Evolutionary conservation across 2,329 filamentous ascomycete species (phyloP).

Genomic region (Colletotrichum cuscutae): DNA sequence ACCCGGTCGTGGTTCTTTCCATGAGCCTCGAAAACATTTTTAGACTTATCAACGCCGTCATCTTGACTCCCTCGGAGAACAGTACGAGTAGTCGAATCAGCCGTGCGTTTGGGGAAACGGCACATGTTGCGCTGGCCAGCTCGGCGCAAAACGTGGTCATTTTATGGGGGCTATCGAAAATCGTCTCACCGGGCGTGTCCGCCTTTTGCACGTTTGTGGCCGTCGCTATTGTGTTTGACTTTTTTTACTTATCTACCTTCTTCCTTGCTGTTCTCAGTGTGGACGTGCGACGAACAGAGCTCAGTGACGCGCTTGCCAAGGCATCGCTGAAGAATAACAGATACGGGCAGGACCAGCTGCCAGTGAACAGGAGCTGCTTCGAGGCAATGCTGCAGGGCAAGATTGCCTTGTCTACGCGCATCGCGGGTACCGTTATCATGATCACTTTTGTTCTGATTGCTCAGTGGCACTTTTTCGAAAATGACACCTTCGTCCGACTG

Average conservation of each 20-base stretch:
- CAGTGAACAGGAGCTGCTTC: constrained; percentile 59
- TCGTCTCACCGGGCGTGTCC: constrained; percentile 76
- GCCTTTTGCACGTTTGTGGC: constrained; percentile 82
- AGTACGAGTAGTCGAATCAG: constrained; percentile 76
- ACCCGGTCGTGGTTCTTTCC: constrained; percentile 80
- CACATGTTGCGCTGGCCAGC: constrained; percentile 74
- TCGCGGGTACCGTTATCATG: constrained; percentile 79
- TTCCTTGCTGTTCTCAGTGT: constrained; percentile 83
- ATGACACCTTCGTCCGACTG: constrained; percentile 55
- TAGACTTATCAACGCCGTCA: constrained; percentile 80
- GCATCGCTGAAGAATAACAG: constrained; percentile 56
- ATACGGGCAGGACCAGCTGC: constrained; percentile 45
- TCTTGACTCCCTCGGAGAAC: constrained; percentile 76
- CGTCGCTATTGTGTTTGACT: constrained; percentile 80
- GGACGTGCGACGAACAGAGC: constrained; percentile 79
- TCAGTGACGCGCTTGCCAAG: constrained; percentile 76
- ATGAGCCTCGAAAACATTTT: constrained; percentile 85
- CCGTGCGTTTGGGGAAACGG: constrained; percentile 78
- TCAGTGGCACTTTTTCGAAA: constrained; percentile 82
- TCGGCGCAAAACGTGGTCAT: constrained; percentile 76
- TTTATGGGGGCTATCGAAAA: constrained; percentile 70
- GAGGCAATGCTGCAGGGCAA: constrained; percentile 72
- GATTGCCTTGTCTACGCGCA: constrained; percentile 75
- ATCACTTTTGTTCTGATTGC: constrained; percentile 77
- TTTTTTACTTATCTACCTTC: constrained; percentile 82